phyloP scores from a whole-genome alignment of 2,329 filamentous ascomycete species.

The Teratosphaeria zuluensis region DNA sequence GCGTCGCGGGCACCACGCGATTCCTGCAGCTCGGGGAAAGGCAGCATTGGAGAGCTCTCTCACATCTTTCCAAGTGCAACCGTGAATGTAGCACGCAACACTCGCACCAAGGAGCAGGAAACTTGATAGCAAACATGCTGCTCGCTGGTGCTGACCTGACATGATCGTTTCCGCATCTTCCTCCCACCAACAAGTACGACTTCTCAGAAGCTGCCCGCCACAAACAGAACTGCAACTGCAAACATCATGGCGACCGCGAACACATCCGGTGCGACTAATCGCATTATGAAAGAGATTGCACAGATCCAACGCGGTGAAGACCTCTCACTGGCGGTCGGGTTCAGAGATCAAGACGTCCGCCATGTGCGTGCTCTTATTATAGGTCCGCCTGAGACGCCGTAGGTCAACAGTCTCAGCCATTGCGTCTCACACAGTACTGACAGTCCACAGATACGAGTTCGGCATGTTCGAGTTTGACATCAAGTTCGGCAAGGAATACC shows the following conservation, averaged over 20 bases:
- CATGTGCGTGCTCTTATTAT: constrained; percentile 81
- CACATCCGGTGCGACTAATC: constrained; percentile 14
- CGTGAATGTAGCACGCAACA: not conserved
- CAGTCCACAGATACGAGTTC: constrained; percentile 60
- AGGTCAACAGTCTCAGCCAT: not conserved
- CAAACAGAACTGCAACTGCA: not conserved
- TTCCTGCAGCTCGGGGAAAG: not conserved
- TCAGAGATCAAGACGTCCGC: constrained; percentile 77
- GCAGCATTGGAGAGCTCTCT: not conserved
- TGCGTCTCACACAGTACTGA: not conserved
- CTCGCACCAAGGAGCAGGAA: not conserved
- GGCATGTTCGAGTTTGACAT: constrained; percentile 80
- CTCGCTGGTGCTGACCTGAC: not conserved
- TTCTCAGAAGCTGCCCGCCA: constrained; percentile 2
- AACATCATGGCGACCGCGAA: constrained; percentile 14
- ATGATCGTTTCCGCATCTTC: not conserved
- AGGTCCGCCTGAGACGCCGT: constrained; percentile 80
- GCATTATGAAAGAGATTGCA: constrained; percentile 59
- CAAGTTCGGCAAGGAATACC: constrained; percentile 60
- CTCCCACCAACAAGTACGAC: not conserved
- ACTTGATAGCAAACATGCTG: not conserved
- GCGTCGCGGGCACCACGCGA: not conserved
- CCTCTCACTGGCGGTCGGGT: constrained; percentile 79
- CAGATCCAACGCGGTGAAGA: constrained; percentile 77
- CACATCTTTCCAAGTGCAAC: not conserved